Base-by-base conservation (phyloP, 2,329 filamentous ascomycete species). In the Cladobotryum mycophilum region DNA sequence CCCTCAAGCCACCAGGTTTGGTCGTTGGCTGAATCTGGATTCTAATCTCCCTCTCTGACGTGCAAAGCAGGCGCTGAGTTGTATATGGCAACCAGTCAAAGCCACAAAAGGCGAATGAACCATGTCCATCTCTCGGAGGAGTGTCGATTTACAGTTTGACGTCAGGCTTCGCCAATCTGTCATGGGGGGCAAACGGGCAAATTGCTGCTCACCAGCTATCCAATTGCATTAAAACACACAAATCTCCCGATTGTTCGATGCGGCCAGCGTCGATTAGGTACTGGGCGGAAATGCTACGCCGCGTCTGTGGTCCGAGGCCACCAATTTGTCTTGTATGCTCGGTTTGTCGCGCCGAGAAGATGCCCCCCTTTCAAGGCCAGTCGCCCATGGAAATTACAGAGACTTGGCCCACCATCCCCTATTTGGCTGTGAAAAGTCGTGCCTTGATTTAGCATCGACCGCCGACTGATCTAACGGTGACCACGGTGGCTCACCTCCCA, bases 381-480 rank as follows among this genome's bases (percentile, higher is more conserved):
- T 38, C 45, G 40, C 17, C 36, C 33, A 53, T 57, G 52, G 58
- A 55, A 56, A 60, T 60, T 51, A 44, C 49, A 53, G 45, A 43
- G 36, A 45, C n/a, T 12, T 47, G 53, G 34, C 25, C 41, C 57
- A 59, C 57, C 20, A 35, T 49, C 44, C 49, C 55, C 53, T 52
- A 52, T 54, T 48, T 42, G 40, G 35, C 45, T 25, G 38, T 34
- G 50, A 41, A 38, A 51, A 47, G 49, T 40, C 17, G 36, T 40
- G 49, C 41, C 49, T 48, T 41, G 49, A 46, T 46, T 47, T 45
- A 45, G 49, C 41, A 48, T 37, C 49, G 33, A 25, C 46, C 35
- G 43, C 43, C 17, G 41, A 49, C 45, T 51, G 53, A 55, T 55
- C 58, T 55, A 61, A 59, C 61, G 61, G 56, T 59, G 58, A 54